These are phyloP conservation scores for Penicillium brevicompactum DNA, from an alignment of 2,329 filamentous ascomycete species.

Conservation along the genomic window DNA sequence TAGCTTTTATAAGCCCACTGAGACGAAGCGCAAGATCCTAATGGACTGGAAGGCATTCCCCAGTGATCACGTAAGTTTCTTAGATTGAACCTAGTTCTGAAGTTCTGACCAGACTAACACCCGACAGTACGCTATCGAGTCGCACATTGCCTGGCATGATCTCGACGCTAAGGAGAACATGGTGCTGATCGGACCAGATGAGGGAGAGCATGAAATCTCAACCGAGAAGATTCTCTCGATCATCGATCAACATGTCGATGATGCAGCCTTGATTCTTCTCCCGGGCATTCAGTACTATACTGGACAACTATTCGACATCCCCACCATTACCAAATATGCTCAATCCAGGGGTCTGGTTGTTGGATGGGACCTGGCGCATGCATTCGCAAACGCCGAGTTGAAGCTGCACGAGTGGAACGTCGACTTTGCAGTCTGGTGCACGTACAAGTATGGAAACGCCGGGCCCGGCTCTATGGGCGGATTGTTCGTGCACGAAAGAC, in stretches of 20 bases:
- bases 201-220: slow-evolving; percentile 60
- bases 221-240: slow-evolving; percentile 70
- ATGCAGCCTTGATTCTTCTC: slow-evolving; percentile 74
- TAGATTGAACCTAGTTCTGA: background rate
- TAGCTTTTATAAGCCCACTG: slow-evolving; percentile 74
- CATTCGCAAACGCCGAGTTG: slow-evolving; percentile 77
- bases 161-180: slow-evolving; percentile 68
- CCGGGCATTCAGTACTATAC: slow-evolving; percentile 92
- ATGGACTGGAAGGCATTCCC: slow-evolving; percentile 87
- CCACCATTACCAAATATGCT: slow-evolving; percentile 74
- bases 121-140: slow-evolving; percentile 74
- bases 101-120: slow-evolving; percentile 10
- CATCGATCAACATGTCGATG: slow-evolving; percentile 72
- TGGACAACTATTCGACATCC: slow-evolving; percentile 81
- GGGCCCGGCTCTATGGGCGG: slow-evolving; percentile 80
- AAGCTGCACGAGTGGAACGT: slow-evolving; percentile 83
- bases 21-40: slow-evolving; percentile 70
- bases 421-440: slow-evolving; percentile 90
- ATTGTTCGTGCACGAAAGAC: slow-evolving; percentile 74
- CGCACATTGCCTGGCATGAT: slow-evolving; percentile 72
- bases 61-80: slow-evolving; percentile 68
- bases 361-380: slow-evolving; percentile 86
- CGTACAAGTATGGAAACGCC: slow-evolving; percentile 89
- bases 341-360: slow-evolving; percentile 68
- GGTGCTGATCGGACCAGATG: slow-evolving; percentile 68